Evolutionary conservation across 306 rosid species (phyloP).

Genomic region (Glycine soja): DNA sequence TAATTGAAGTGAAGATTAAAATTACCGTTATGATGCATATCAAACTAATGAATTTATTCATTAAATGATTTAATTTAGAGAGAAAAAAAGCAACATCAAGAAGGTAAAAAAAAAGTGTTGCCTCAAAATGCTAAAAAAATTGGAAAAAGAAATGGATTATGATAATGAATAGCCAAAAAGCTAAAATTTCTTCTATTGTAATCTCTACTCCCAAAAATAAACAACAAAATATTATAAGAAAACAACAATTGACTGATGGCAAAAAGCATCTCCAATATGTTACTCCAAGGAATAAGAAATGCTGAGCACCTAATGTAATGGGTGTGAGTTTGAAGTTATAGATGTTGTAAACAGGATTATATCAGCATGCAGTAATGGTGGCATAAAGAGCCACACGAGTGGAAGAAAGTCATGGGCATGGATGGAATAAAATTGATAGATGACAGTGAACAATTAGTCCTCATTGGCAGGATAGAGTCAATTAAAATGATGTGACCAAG

Average conservation of each 20-base stretch:
- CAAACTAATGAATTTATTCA: conserved; percentile 34
- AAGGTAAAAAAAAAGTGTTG: conserved; percentile 20
- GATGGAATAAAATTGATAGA: not conserved
- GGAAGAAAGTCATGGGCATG: not conserved
- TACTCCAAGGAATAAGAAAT: conserved; percentile 17
- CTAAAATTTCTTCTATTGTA: not conserved
- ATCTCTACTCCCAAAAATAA: not conserved
- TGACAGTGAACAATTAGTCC: not conserved
- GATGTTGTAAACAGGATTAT: not conserved
- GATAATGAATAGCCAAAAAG: not conserved
- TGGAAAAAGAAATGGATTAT: not conserved
- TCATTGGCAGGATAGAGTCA: not conserved
- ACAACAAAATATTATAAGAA: conserved; percentile 5
- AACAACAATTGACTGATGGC: not conserved
- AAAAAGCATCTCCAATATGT: conserved; percentile 7
- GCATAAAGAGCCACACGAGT: not conserved
- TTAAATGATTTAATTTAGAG: conserved; percentile 12
- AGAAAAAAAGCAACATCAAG: conserved; percentile 11
- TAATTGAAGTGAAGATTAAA: conserved; percentile 16
- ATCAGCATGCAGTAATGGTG: not conserved
- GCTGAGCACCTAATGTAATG: not conserved
- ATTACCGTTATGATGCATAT: conserved; percentile 9
- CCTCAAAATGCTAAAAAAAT: not conserved
- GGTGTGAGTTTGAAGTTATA: not conserved
- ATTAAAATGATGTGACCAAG: not conserved